Percentiles rank a stretch among this genome's conserved stretches.
Evolutionary conservation across 2,329 filamentous ascomycete species (phyloP).

Genomic region (Fusarium pilosicola): DNA sequence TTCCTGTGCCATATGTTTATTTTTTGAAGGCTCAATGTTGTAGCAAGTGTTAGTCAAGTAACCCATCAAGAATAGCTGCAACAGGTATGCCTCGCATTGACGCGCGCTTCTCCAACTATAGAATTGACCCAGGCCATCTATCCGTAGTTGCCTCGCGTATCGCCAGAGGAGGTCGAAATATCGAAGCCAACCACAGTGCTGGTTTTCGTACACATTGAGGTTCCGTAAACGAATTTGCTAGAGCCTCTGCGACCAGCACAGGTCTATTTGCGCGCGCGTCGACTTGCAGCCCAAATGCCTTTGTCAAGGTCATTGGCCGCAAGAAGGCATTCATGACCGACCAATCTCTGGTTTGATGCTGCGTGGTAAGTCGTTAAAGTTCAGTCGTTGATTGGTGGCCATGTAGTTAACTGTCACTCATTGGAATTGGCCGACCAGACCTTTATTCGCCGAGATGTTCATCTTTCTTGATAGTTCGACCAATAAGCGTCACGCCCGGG

Average conservation of each 20-base stretch:
- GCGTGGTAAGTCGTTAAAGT: conserved; percentile 7
- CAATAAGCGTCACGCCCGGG: conserved; percentile 1
- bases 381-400: conserved; percentile 20
- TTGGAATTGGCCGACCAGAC: conserved; percentile 2
- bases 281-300: conserved; percentile 3
- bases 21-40: neutral
- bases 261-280: conserved; percentile 25
- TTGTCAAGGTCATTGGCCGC: neutral
- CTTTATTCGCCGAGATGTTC: conserved; percentile 1
- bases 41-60: conserved; percentile 1
- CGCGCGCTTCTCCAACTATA: conserved; percentile 30
- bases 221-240: neutral
- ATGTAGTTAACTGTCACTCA: conserved; percentile 5
- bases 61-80: conserved; percentile 5
- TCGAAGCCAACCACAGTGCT: neutral
- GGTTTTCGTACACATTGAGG: conserved; percentile 11
- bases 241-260: neutral
- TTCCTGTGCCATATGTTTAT: neutral
- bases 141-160: conserved; percentile 13
- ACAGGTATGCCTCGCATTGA: conserved; percentile 35
- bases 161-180: conserved; percentile 6
- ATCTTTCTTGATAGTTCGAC: neutral
- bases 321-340: neutral
- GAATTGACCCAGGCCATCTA: neutral
- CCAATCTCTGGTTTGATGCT: neutral